Percentiles rank a stretch among this genome's conserved stretches.
These are phyloP conservation scores for Thymus mandschuricus DNA, from an alignment of 257 asterid genomes.

Conservation along the genomic window DNA sequence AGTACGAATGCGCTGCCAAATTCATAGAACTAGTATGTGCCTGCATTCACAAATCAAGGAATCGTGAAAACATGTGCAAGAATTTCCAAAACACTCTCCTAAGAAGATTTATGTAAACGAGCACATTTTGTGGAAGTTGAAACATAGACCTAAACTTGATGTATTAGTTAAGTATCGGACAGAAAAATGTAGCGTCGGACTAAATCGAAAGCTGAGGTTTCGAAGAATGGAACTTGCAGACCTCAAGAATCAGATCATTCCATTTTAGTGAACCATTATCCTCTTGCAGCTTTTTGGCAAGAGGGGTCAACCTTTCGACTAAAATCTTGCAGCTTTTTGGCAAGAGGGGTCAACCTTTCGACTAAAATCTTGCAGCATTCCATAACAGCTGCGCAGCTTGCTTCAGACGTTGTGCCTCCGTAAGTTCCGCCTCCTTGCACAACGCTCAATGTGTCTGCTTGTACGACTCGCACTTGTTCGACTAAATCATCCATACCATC, in stretches of 20 bases:
- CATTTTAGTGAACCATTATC: background rate
- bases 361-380: slow-evolving; percentile 1
- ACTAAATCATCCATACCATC: slow-evolving; percentile 25
- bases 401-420: slow-evolving; percentile 14
- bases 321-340: background rate
- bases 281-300: background rate
- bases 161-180: background rate
- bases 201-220: no score
- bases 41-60: slow-evolving; percentile 9
- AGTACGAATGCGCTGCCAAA: slow-evolving; percentile 14
- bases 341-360: background rate
- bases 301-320: background rate
- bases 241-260: slow-evolving; percentile 13
- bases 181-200: no score
- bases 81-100: no score
- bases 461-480: slow-evolving; percentile 22
- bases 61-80: no score
- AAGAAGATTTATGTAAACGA: no score
- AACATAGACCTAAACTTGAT: no score
- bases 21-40: slow-evolving; percentile 19
- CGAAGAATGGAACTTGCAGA: background rate
- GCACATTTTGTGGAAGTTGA: no score
- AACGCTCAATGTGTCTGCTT: slow-evolving; percentile 26
- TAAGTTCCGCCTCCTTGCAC: slow-evolving; percentile 29
- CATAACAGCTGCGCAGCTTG: slow-evolving; percentile 13